Base-by-base conservation (phyloP, 1,139 yeast genomes). In the Geotrichum klebahnii region DNA sequence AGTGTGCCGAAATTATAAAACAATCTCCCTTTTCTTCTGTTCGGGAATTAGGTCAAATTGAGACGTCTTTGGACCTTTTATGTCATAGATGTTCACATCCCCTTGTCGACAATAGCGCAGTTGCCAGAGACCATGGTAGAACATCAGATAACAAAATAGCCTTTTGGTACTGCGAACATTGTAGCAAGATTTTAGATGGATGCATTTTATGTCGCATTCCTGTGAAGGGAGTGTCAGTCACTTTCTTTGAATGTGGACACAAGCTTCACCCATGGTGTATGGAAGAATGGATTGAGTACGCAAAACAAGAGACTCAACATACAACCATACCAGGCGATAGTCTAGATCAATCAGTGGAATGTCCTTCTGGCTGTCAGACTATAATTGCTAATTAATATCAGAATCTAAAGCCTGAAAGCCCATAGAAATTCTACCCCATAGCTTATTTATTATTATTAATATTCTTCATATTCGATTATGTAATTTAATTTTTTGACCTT, bases 121-220 rank as follows among this genome's bases (percentile, higher is more conserved):
- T 50, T 12, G 54, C 46, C 6, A 20, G 17, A 9, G 38, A 19
- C 10, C 40, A 32, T 22, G 32, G 33, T 12, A 19, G 26, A 9
- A 35, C 32, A 5, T 20, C 23, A 8, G 50, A 46, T 12, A 44
- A 50, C 5, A 55, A 69, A 14, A 75, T 78, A 59, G 95, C 94
- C 0, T 82, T 76, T 59, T 89, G 96, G 96, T 86, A 82, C 64
- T 90, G 97, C 68, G 88, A 81, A 48, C 74, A 74, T 38, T 90
- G 97, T 64, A 70, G 73, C 2, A 71, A 67, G 41, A 72, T 73
- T 26, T 82, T 80, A 56, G 82, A 79, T 56, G 78, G 81, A 38
- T 92, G 97, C 66, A 75, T 82, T n/a, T 79, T 84, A 55, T 92
- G 97, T 64, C 76, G 82, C 55, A 83, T 79, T 61, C 92, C 96